These are phyloP conservation scores for Populus tremula DNA, from an alignment of 345 rosid genomes.

Conservation along the genomic window DNA sequence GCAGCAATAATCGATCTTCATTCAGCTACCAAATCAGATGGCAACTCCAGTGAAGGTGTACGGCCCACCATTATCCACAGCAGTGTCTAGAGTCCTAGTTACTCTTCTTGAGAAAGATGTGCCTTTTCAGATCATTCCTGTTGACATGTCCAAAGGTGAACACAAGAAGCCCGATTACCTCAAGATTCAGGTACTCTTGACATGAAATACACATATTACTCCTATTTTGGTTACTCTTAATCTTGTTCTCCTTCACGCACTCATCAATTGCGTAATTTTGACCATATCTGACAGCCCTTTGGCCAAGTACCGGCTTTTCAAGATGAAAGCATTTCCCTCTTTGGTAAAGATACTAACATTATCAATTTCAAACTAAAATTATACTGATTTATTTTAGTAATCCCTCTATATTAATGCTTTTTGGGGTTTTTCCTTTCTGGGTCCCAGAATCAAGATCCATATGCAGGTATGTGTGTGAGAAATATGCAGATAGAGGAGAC, in stretches of 20 bases:
- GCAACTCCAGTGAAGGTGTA: conserved; percentile 59
- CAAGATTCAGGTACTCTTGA: conserved; percentile 45
- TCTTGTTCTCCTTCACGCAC: not conserved
- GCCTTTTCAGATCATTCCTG: conserved; percentile 51
- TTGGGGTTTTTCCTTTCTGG: not conserved
- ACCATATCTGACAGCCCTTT: conserved; percentile 45
- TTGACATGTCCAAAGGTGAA: conserved; percentile 57
- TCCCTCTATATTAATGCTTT: not conserved
- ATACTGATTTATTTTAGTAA: not conserved
- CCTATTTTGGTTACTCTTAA: not conserved
- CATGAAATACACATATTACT: not conserved
- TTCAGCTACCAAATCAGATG: conserved; percentile 23
- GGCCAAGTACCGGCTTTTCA: conserved; percentile 79
- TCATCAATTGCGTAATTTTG: not conserved
- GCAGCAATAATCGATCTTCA: not conserved
- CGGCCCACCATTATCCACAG: conserved; percentile 59
- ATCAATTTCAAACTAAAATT: not conserved
- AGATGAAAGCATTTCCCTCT: conserved; percentile 54
- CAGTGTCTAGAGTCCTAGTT: conserved; percentile 60
- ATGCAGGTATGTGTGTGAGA: conserved; percentile 58
- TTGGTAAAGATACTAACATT: conserved; percentile 32
- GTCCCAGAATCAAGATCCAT: conserved; percentile 56
- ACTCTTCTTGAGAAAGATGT: conserved; percentile 66
- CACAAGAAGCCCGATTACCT: conserved; percentile 65
- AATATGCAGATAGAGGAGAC: conserved; percentile 51